Percentiles rank a stretch among this genome's conserved stretches.
Conservation (phyloP, 2,329 filamentous ascomycete genomes). For the Aspergillus sergii region DNA sequence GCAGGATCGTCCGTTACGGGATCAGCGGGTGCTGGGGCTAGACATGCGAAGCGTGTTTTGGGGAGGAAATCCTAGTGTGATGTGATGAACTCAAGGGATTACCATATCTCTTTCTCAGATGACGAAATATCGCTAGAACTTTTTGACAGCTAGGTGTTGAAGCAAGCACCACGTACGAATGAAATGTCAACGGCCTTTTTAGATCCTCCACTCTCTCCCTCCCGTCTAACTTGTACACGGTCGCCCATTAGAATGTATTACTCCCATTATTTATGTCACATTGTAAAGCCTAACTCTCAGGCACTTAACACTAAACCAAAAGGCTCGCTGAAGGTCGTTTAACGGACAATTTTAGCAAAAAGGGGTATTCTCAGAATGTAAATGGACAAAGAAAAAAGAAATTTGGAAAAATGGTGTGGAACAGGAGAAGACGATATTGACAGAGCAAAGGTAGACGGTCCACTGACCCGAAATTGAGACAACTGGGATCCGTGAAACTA, state of each 20-base stretch:
- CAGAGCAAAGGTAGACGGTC: constrained; percentile 16
- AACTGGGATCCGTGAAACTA: neutral
- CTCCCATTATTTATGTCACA: constrained; percentile 7
- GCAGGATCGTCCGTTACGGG: constrained; percentile 29
- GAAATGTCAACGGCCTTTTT: neutral
- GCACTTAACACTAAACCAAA: constrained; percentile 22
- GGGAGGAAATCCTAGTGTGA: constrained; percentile 36
- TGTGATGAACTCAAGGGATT: neutral
- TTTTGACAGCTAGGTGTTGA: neutral
- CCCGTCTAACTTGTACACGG: no score
- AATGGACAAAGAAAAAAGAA: constrained; percentile 11
- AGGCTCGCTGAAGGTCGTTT: constrained; percentile 29
- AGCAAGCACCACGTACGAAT: neutral
- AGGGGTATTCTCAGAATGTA: constrained; percentile 39
- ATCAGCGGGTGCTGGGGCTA: constrained; percentile 19
- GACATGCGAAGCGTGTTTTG: constrained; percentile 41
- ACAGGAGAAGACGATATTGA: constrained; percentile 26
- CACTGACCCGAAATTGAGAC: neutral
- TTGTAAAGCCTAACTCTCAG: constrained; percentile 18
- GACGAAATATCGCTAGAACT: neutral
- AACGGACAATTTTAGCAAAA: constrained; percentile 33
- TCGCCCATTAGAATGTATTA: neutral
- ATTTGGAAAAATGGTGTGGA: constrained; percentile 10
- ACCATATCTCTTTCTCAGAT: constrained; percentile 1
- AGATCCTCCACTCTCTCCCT: no score